phyloP scores from a whole-genome alignment of 768 basidiomycete genomes.

The Clitopilus hobsonii region DNA sequence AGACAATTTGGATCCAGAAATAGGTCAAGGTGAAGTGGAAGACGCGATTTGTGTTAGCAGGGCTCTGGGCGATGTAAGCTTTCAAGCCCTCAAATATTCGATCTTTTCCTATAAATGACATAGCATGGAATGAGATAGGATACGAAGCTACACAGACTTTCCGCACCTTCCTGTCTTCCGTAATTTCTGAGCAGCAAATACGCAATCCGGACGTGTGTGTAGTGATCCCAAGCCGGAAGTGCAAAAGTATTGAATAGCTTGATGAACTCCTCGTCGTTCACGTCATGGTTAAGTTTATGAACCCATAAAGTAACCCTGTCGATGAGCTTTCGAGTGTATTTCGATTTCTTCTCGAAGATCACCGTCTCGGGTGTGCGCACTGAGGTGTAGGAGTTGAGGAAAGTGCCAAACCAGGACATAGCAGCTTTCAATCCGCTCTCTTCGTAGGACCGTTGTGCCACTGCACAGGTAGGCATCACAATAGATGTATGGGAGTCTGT shows the following conservation, averaged over 20 bases:
- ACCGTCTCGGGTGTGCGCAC: too few relatives aligned
- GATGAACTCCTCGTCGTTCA: conserved; percentile 26
- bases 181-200: conserved; percentile 34
- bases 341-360: conserved; percentile 22
- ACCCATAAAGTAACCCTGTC: conserved; percentile 35
- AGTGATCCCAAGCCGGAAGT: conserved; percentile 44
- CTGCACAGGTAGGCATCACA: conserved; percentile 22
- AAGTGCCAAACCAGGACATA: conserved; percentile 34
- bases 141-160: neutral
- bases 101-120: conserved; percentile 28
- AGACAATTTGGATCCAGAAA: conserved; percentile 47
- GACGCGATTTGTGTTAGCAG: conserved; percentile 29
- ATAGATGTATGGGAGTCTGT: conserved; percentile 23
- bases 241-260: conserved; percentile 24
- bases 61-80: conserved; percentile 30
- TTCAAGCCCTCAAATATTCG: conserved; percentile 38
- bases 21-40: conserved; percentile 47
- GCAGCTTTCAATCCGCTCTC: conserved; percentile 29
- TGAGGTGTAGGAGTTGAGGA: too few relatives aligned
- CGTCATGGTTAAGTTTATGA: conserved; percentile 22
- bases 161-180: conserved; percentile 37
- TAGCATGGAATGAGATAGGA: neutral
- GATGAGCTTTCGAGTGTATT: conserved; percentile 18
- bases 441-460: conserved; percentile 12
- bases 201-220: conserved; percentile 40